Evolutionary conservation across 2,329 filamentous ascomycete species (phyloP), one percentile per base, ranked within the genome.

Genomic region (Fusarium mexicanum): DNA sequence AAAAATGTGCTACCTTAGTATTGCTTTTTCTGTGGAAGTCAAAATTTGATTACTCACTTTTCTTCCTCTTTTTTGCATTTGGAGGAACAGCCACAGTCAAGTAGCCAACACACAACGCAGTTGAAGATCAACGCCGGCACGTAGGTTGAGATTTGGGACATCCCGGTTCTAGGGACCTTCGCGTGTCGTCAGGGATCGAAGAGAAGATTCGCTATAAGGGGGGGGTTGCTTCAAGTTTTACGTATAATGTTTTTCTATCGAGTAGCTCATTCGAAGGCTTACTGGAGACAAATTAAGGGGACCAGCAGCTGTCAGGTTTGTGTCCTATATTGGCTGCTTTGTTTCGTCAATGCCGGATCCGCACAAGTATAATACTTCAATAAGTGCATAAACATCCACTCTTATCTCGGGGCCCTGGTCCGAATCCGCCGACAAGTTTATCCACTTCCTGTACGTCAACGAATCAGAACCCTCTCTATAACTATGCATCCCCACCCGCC

Each of bases 141-240:
- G 35, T 37, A 61, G 54, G 61, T 64, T 64, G 61, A 70, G 47
- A 50, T 47, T 70, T 70, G 59, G 61, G 64, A 50, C 55, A 63
- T 67, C 64, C 73, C 50, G 58, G 69, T 72, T 73, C 18, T 70
- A 59, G 63, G 44, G 60, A 64, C 58, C 53, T 50, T 74, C 75
- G 75, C 73, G 75, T 73, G 75, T 75, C 43, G 47, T 59, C 64
- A 72, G 62, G 68, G 67, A 71, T 72, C 46, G 33, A 29, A 53
- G 29, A 41, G 54, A 29, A 40, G 54, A 62, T 48, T 46, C 29
- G 41, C 26, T 59, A 51, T 72, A 72, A 59, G 33, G 63, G 64
- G 64, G 71, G 62, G 47, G 22, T 33, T 13, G 22, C 18, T 40
- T 46, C 40, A 64, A 40, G 53, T 64, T 54, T 46, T 67, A 40